These are phyloP conservation scores for Ramalina intermedia DNA, from an alignment of 495 filamentous ascomycete genomes.

Conservation along the genomic window DNA sequence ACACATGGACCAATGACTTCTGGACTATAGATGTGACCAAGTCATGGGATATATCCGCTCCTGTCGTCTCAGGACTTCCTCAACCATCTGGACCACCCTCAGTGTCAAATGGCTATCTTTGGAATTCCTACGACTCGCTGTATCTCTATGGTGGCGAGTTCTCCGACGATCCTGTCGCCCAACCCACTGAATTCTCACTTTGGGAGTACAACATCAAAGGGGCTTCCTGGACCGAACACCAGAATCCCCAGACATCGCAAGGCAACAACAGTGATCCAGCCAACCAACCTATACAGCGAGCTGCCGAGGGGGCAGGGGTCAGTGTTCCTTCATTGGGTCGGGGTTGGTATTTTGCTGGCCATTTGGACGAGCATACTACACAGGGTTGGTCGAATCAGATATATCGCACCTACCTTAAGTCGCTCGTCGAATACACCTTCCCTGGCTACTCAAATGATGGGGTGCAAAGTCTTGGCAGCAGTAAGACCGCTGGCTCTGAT, in stretches of 20 bases:
- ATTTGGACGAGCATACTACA: constrained; percentile 53
- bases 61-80: constrained; percentile 43
- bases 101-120: constrained; percentile 56
- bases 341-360: constrained; percentile 66
- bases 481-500: constrained; percentile 33
- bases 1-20: constrained; percentile 63
- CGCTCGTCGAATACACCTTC: constrained; percentile 59
- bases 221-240: constrained; percentile 45
- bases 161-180: constrained; percentile 38
- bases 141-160: constrained; percentile 62
- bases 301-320: constrained; percentile 57
- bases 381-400: constrained; percentile 50
- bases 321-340: constrained; percentile 51
- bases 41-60: constrained; percentile 49
- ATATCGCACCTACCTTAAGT: constrained; percentile 52
- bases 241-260: constrained; percentile 36
- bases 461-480: constrained; percentile 32
- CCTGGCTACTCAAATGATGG: constrained; percentile 47
- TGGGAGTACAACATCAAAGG: constrained; percentile 53
- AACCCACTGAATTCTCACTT: constrained; percentile 38
- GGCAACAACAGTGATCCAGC: constrained; percentile 42
- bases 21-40: constrained; percentile 49
- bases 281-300: constrained; percentile 39
- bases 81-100: constrained; percentile 54
- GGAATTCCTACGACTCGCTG: constrained; percentile 51